phyloP scores from a whole-genome alignment of 1,284 basidiomycete species.

The Coniferiporia weirii region DNA sequence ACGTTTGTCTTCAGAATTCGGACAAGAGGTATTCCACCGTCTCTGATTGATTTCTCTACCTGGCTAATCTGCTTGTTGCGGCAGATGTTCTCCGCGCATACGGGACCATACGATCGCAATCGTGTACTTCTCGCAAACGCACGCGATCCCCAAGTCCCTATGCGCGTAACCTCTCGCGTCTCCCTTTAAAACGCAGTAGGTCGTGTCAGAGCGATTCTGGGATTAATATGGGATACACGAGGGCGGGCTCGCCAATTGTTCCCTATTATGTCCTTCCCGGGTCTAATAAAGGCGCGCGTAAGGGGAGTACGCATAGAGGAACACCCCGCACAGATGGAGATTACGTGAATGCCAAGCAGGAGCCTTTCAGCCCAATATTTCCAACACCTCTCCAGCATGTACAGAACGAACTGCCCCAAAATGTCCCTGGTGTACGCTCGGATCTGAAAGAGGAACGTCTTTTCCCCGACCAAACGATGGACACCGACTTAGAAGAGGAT shows the following conservation, averaged over 20 bases:
- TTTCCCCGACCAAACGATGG: background rate
- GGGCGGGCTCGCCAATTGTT: background rate
- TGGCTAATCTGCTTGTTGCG: background rate
- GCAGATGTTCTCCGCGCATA: background rate
- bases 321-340: no score
- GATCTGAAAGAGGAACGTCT: background rate
- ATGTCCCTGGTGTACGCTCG: background rate
- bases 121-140: background rate
- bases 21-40: background rate
- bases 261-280: background rate
- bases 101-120: background rate
- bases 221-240: background rate
- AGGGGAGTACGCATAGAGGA: no score
- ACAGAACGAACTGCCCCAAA: background rate
- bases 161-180: background rate
- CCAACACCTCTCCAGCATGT: no score
- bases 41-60: background rate
- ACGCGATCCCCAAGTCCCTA: background rate
- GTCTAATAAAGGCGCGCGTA: background rate
- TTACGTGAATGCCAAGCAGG: no score
- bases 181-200: background rate
- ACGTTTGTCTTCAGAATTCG: conserved; percentile 9
- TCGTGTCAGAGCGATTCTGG: background rate
- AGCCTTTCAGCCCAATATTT: no score
- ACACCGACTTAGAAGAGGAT: background rate